Base-by-base conservation (phyloP, 371 early-diverging fungal genomes). In the Edhazardia aedis region DNA sequence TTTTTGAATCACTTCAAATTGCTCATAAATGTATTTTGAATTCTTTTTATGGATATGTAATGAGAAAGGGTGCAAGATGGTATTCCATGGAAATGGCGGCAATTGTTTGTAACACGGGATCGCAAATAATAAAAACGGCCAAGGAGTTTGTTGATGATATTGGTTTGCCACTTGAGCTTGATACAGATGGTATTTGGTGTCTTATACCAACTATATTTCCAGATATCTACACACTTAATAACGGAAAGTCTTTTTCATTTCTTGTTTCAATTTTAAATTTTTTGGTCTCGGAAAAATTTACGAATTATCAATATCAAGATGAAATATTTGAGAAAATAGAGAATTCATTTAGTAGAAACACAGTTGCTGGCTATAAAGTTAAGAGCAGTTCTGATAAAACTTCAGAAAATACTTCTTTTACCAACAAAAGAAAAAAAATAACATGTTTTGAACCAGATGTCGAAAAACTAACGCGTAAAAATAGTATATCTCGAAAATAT, bases 161-260 rank as follows among this genome's bases (percentile, higher is more conserved):
- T 44, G 95, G 96, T 4, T 78, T 88, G 14, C 88, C 93, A 1
- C 75, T 98, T 4, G 96, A 95, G 74, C 68, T 98, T 48, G 95
- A 98, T 70, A 94, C 99, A 4, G 96, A 95, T 65, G 95, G 96
- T 53, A 94, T 98, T 61, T 98, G 95, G 95, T 89, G 90, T 69
- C 82, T 90, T 25, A 70, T 98, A 28, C 99, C 99, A 0, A 69
- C 76, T 16, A 75, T 77, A 0, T 92, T 98, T 57, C 93, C 94
- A 0, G 85, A 86, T 58, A 78, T 79, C 42, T 72, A 85, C 22
- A 75, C 70, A 40, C 78, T 76, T 49, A 84, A 84, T 38, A 84
- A 85, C 61, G 76, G 73, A 7, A 69, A 81, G 40, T 75, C 75
- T 21, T 79, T 95, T 45, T 84, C 91, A 12, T 90, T 93, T 59